Evolutionary conservation across 768 basidiomycete genomes (phyloP), one percentile per base, ranked within the genome.

Genomic region (Steccherinum ochraceum): DNA sequence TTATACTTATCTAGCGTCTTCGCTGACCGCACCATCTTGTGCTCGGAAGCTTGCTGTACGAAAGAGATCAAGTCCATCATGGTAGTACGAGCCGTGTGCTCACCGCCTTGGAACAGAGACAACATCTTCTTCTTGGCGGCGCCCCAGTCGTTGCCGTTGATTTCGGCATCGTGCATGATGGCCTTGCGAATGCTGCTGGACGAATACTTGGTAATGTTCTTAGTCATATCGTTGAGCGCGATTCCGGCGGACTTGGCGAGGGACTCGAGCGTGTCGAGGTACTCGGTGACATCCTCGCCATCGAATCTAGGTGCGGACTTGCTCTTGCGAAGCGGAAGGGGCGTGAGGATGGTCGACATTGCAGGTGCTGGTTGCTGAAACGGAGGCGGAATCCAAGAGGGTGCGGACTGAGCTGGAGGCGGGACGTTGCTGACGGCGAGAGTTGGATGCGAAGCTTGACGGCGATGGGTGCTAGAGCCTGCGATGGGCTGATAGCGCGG

Each of bases 91-190:
- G n/a, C 4, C 13, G 4, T 40, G 24, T 18, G 11, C 5, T 12
- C 12, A 30, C 21, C 5, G 5, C 35, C 18, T 12, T 24, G 23
- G 21, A 40, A 49, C 13, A 26, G 26, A 20, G 13, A 18, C 4
- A 40, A 4, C 11, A 49, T n/a, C 39, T 12, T 40, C 48, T 20
- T 23, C 40, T 49, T 49, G 18, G 48, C 48, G 4, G 4, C 21
- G 40, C 24, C 35, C 48, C 48, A 49, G 23, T 49, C 48, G 40
- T 40, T 24, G 24, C 26, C 26, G 18, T 40, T 20, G 35, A 49
- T 10, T 3, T 4, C 7, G 18, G 13, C 35, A 12, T 49, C 30
- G 12, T 19, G 12, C 19, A 11, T n/a, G 11, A 49, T 3, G 10
- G 40, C 26, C 10, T 41, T 13, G 18, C 19, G 3, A 12, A 49